These are phyloP conservation scores for Albophoma yamanashiensis DNA, from an alignment of 2,329 filamentous ascomycete species.

Conservation along the genomic window DNA sequence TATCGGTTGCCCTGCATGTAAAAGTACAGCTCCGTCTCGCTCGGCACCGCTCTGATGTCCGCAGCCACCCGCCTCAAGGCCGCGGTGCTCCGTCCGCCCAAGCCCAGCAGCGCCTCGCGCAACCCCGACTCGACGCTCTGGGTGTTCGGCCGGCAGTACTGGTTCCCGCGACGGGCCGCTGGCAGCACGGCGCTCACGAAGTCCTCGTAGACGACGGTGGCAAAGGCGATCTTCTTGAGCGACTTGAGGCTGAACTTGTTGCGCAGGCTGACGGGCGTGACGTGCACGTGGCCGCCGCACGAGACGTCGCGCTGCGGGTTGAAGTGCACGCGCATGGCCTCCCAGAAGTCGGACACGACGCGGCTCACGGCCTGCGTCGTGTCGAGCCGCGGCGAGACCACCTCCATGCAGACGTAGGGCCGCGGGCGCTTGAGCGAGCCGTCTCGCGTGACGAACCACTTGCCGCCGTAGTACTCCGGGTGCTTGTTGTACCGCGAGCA, in stretches of 20 bases:
- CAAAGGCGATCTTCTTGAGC: slow-evolving; percentile 26
- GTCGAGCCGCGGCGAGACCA: slow-evolving; percentile 27
- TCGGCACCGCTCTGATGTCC: slow-evolving; percentile 13
- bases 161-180: slow-evolving; percentile 20
- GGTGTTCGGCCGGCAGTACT: slow-evolving; percentile 23
- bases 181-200: slow-evolving; percentile 21
- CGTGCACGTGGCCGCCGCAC: slow-evolving; percentile 29
- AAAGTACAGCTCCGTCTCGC: slow-evolving; percentile 20
- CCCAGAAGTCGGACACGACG: slow-evolving; percentile 28
- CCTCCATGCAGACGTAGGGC: slow-evolving; percentile 28
- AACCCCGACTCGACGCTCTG: slow-evolving; percentile 20
- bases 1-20: slow-evolving; percentile 29
- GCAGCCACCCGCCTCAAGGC: slow-evolving; percentile 17
- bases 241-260: slow-evolving; percentile 23
- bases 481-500: slow-evolving; percentile 28
- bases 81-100: slow-evolving; percentile 15
- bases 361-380: slow-evolving; percentile 19
- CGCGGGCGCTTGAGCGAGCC: slow-evolving; percentile 26
- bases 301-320: slow-evolving; percentile 21
- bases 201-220: slow-evolving; percentile 22
- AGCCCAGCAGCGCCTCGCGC: slow-evolving; percentile 14
- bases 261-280: slow-evolving; percentile 21
- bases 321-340: slow-evolving; percentile 30
- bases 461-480: slow-evolving; percentile 28
- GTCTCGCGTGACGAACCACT: slow-evolving; percentile 30